Conservation (phyloP, 805 yeast species). For the Saccharomycopsis capsularis region DNA sequence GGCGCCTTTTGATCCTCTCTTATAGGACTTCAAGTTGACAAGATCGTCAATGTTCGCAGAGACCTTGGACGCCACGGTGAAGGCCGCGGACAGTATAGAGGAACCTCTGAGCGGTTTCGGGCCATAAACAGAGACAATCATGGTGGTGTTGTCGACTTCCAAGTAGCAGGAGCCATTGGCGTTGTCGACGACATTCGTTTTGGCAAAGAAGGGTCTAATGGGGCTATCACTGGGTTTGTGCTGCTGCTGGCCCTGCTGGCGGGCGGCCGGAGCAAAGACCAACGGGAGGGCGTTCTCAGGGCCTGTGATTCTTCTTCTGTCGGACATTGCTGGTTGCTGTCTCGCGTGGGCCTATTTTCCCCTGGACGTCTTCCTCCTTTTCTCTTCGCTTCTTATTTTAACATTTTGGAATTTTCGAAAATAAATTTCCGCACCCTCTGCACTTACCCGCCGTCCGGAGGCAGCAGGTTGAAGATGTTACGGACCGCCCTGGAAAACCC, state of each 20-base stretch:
- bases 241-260: slow-evolving; percentile 11
- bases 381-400: background rate
- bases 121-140: slow-evolving; percentile 74
- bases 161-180: slow-evolving; percentile 79
- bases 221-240: slow-evolving; percentile 19
- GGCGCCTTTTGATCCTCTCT: background rate
- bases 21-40: slow-evolving; percentile 17
- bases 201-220: slow-evolving; percentile 42
- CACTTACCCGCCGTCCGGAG: too few species aligned
- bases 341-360: background rate
- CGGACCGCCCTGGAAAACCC: too few species aligned
- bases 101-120: slow-evolving; percentile 81
- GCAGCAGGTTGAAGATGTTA: too few species aligned
- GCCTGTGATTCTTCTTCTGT: slow-evolving; percentile 82
- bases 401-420: background rate
- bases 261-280: slow-evolving; percentile 29
- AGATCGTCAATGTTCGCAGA: slow-evolving; percentile 36
- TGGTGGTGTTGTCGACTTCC: slow-evolving; percentile 49
- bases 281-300: slow-evolving; percentile 62
- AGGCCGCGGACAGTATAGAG: slow-evolving; percentile 55
- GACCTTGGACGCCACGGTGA: slow-evolving; percentile 54
- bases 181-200: slow-evolving; percentile 59
- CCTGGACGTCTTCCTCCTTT: background rate
- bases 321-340: slow-evolving; percentile 31
- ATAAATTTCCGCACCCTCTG: background rate